Base-by-base conservation (phyloP, 2,329 filamentous ascomycete genomes). In the Trichoderma sp. region DNA sequence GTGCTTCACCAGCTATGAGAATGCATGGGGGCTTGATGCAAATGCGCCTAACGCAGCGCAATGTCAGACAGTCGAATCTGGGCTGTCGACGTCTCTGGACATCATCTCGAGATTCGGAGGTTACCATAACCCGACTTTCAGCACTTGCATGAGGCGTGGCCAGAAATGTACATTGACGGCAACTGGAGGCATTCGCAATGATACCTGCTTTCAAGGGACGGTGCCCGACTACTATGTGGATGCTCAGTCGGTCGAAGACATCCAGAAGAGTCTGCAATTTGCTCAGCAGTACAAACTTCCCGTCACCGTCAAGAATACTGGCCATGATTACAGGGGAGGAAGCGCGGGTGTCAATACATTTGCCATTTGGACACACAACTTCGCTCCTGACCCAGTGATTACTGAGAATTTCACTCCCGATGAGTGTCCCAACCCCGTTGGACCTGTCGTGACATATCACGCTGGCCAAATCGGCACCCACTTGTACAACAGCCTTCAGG, bases 341-440 rank as follows among this genome's bases (percentile, higher is more conserved):
- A 76, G 75, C 50, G 45, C 75, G 11, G 69, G 69, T 6, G 62
- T 63, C 27, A 68, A 74, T 24, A 67, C 75, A 0, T 63, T 76
- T 74, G 75, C 75, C 14, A 63, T 76, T 2, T 76, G 75, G 75
- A 76, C 75, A 1, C 71, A 76, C n/a, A 74, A 76, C 21, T 68
- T 76, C 4, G 62, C 53, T 9, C 69, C 75, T 8, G 75, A 66
- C 7, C 53, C 53, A 8, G 21, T 67, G 21, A 38, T 76, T 31
- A n/a, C 62, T n/a, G 75, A 67, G 3, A 33, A 76, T 1, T 76
- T 68, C 50, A 74, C 75, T 6, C 66, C 66, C 8, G 63, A 66
- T 1, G 21, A 7, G 16, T 66, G 63, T 11, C 63, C 63, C 2
- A 18, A 5, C 35, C 63, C 63, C 6, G 35, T 66, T 4, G 63